Percentiles rank a stretch among this genome's conserved stretches.
phyloP scores from a whole-genome alignment of 148 eudicot genomes.

The Pouteria glomerata region DNA sequence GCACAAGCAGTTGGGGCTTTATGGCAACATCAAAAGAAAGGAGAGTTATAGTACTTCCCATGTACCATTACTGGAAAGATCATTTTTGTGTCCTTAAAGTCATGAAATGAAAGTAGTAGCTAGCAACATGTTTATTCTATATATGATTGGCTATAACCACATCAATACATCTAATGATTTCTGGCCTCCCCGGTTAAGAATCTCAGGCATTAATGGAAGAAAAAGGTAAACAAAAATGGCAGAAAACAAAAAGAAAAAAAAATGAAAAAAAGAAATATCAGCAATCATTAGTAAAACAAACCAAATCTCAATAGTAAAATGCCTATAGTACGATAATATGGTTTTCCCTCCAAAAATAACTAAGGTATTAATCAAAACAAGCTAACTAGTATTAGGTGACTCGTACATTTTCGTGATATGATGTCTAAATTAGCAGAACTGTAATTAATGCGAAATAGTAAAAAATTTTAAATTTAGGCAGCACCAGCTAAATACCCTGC shows the following conservation, averaged over 20 bases:
- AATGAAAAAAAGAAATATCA: not conserved
- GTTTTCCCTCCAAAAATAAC: no score
- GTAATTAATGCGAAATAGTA: not conserved
- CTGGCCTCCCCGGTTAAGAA: not conserved
- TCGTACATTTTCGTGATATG: not conserved
- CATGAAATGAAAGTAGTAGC: conserved; percentile 8
- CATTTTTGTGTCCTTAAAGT: conserved; percentile 15
- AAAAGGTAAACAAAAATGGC: not conserved
- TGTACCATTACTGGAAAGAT: conserved; percentile 21
- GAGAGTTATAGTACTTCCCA: conserved; percentile 13
- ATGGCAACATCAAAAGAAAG: conserved; percentile 25
- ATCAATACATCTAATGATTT: conserved; percentile 3
- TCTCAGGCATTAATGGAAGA: not conserved
- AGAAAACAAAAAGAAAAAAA: not conserved
- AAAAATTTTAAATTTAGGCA: not conserved
- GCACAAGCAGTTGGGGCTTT: conserved; percentile 4
- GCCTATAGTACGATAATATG: no score
- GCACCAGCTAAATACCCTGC: not conserved
- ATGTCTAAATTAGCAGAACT: not conserved
- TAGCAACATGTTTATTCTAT: conserved; percentile 9
- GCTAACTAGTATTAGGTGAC: not conserved
- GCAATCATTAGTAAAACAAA: no score
- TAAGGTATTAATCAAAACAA: no score
- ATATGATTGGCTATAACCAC: not conserved
- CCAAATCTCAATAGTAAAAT: no score